Evolutionary conservation across 2,329 filamentous ascomycete genomes (phyloP), one percentile per base, ranked within the genome.

Genomic region (Fusarium sp.): DNA sequence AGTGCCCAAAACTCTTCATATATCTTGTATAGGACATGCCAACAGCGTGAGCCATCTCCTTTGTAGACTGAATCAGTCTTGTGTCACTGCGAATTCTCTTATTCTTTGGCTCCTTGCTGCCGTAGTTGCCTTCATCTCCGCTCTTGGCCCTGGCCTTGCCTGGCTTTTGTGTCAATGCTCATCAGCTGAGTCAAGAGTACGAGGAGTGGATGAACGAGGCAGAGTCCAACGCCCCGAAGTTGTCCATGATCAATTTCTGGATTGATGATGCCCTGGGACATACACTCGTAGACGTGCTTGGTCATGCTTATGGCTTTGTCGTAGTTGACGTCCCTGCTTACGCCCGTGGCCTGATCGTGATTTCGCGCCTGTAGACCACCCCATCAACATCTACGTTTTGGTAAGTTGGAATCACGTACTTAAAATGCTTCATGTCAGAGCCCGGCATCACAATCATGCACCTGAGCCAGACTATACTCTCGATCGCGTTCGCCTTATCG

Each of bases 61-160:
- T 31, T 18, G 47, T 24, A 10, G 22, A 14, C 22, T 7, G 30
- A 31, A 50, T 30, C 14, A n/a, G 7, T n/a, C 26, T 11, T 30
- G 9, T 12, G 13, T n/a, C 13, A 4, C 44, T 1, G 9, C 5
- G 26, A 30, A 4, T 0, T 9, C 16, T 8, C 26, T 47, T 28
- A 1, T 45, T 22, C 13, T 16, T 22, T 22, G 9, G 14, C 7
- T 22, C 12, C 6, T 9, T 28, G 4, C 20, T 45, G 24, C 3
- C 4, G 16, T 47, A 0, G 20, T 28, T 47, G 6, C 7, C 4
- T 10, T 5, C 6, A 13, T 28, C 18, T 28, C 20, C 9, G 26
- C 44, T 22, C 4, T 22, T 28, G 26, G 9, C 9, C 26, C 22
- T 7, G 20, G 36, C 7, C 1, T 39, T 22, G 36, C 12, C 12